These are phyloP conservation scores for Citrus medica DNA, from an alignment of 345 rosid genomes.

Conservation along the genomic window DNA sequence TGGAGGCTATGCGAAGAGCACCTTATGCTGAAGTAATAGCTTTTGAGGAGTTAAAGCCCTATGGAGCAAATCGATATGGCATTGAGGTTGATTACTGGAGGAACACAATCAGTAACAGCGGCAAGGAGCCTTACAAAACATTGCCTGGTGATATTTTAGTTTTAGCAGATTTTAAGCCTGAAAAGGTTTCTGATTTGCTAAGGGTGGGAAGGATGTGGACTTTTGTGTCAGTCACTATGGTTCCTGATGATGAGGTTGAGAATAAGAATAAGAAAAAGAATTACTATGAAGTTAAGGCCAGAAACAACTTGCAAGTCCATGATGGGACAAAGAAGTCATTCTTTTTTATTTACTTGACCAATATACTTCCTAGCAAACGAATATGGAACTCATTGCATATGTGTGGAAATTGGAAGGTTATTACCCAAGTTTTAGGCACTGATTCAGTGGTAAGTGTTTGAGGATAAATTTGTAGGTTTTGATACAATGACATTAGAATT, in stretches of 20 bases:
- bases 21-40: constrained; percentile 31
- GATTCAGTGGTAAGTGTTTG: neutral
- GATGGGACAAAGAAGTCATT: neutral
- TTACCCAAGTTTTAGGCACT: constrained; percentile 15
- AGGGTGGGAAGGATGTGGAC: constrained; percentile 30
- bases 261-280: neutral
- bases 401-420: neutral
- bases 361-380: constrained; percentile 21
- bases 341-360: constrained; percentile 25
- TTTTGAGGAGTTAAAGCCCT: neutral
- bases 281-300: neutral
- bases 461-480: neutral
- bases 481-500: neutral
- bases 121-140: constrained; percentile 35
- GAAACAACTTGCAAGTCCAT: neutral
- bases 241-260: neutral
- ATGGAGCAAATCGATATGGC: constrained; percentile 5
- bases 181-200: constrained; percentile 32
- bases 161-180: constrained; percentile 32
- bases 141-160: constrained; percentile 40
- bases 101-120: constrained; percentile 18
- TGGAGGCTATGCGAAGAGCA: constrained; percentile 25
- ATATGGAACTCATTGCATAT: neutral
- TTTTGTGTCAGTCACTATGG: constrained; percentile 15
- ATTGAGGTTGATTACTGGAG: constrained; percentile 32